phyloP scores from a whole-genome alignment of 805 yeast genomes.

The Saturnispora halmiae region DNA sequence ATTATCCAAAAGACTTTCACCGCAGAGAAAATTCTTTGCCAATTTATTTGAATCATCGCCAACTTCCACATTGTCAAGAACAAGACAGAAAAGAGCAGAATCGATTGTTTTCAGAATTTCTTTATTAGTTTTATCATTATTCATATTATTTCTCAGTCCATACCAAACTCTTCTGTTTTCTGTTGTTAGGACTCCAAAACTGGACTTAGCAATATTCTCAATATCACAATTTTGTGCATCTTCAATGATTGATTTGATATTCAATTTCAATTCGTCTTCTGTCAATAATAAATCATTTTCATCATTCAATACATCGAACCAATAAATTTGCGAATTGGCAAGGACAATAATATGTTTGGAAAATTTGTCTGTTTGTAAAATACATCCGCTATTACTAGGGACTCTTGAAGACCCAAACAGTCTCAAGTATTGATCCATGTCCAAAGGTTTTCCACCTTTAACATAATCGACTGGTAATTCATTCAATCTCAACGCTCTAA shows the following conservation, averaged over 20 bases:
- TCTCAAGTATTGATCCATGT: constrained; percentile 88
- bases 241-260: constrained; percentile 63
- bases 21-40: constrained; percentile 82
- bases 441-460: constrained; percentile 53
- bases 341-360: constrained; percentile 77
- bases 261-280: constrained; percentile 66
- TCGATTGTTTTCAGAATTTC: constrained; percentile 72
- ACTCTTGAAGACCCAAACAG: constrained; percentile 83
- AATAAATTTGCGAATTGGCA: constrained; percentile 81
- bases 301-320: constrained; percentile 85
- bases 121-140: constrained; percentile 41
- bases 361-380: constrained; percentile 68
- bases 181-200: constrained; percentile 84
- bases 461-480: constrained; percentile 65
- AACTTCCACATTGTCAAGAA: constrained; percentile 70
- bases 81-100: constrained; percentile 71
- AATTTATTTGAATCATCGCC: constrained; percentile 52
- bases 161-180: constrained; percentile 90
- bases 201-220: constrained; percentile 58
- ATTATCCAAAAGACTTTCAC: constrained; percentile 64
- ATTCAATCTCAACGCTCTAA: constrained; percentile 66
- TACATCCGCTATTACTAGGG: constrained; percentile 75
- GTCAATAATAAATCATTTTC: constrained; percentile 62
- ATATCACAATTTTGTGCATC: constrained; percentile 53
- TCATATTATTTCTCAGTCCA: constrained; percentile 46